These are phyloP conservation scores for Aspergillus aculeatinus DNA, from an alignment of 2,329 filamentous ascomycete genomes.

Conservation along the genomic window DNA sequence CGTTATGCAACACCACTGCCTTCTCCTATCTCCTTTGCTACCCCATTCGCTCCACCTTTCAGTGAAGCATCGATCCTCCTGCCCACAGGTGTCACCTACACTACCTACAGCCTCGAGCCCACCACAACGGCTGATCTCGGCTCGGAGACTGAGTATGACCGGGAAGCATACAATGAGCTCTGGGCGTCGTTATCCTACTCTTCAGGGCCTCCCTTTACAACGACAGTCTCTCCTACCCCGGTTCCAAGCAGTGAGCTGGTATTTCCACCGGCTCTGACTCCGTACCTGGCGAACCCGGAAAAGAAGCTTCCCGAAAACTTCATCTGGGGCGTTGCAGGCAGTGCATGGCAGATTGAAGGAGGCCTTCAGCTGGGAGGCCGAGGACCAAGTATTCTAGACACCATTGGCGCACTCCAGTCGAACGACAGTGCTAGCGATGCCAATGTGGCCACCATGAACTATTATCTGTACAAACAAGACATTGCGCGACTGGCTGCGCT, in stretches of 20 bases:
- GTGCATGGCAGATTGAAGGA: conserved; percentile 48
- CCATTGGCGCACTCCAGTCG: conserved; percentile 23
- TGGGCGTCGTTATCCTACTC: conserved; percentile 39
- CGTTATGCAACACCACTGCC: conserved; percentile 6
- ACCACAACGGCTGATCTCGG: neutral
- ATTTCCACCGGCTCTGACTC: conserved; percentile 55
- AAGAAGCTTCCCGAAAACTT: conserved; percentile 40
- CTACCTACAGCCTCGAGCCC: conserved; percentile 2
- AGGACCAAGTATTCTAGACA: conserved; percentile 41
- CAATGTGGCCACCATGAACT: conserved; percentile 53
- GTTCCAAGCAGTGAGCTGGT: conserved; percentile 56
- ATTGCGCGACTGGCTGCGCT: conserved; percentile 39
- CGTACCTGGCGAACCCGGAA: conserved; percentile 30
- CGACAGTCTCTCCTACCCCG: conserved; percentile 57
- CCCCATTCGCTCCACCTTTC: conserved; percentile 1
- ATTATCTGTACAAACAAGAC: conserved; percentile 53
- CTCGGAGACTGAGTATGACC: conserved; percentile 29
- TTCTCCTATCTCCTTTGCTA: conserved; percentile 2
- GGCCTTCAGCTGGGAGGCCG: conserved; percentile 43
- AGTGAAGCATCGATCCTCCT: conserved; percentile 4
- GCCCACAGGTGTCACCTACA: conserved; percentile 2
- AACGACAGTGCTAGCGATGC: conserved; percentile 37
- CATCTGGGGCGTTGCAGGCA: conserved; percentile 45
- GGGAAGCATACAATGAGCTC: conserved; percentile 38
- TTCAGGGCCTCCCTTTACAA: conserved; percentile 44